Evolutionary conservation across 106 monocot genomes (phyloP).

Genomic region (Agapanthus africanus): DNA sequence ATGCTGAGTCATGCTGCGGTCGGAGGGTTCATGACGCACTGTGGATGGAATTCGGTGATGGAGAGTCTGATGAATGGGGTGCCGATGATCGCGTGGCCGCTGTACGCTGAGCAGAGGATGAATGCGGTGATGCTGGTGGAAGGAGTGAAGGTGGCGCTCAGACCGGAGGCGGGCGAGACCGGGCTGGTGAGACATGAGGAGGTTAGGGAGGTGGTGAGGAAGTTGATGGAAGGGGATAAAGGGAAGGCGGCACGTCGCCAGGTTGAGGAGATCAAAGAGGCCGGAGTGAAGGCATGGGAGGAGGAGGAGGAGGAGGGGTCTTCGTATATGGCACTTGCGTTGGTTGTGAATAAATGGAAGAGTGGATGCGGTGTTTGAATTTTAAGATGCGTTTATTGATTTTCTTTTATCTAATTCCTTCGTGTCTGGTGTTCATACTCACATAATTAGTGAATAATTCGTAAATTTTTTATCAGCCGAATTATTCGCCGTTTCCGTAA

Average conservation of each 20-base stretch:
- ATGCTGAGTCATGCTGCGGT: conserved; percentile 30
- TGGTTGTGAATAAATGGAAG: conserved; percentile 17
- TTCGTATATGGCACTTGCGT: not conserved
- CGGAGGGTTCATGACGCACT: no score
- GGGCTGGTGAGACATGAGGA: conserved; percentile 10
- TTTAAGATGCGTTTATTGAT: no score
- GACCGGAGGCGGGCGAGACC: not conserved
- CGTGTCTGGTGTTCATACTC: no score
- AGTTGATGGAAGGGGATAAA: conserved; percentile 25
- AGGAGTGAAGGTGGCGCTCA: conserved; percentile 22
- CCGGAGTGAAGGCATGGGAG: not conserved
- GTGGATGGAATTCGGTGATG: conserved; percentile 72
- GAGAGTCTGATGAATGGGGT: conserved; percentile 41
- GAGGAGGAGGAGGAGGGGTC: conserved; percentile 3
- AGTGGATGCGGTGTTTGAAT: not conserved
- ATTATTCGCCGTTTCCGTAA: no score
- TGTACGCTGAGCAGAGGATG: conserved; percentile 57
- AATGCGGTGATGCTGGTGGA: conserved; percentile 50
- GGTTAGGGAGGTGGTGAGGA: conserved; percentile 14
- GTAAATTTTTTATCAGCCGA: no score
- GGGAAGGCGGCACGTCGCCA: not conserved
- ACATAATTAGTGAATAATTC: no score
- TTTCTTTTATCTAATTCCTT: no score
- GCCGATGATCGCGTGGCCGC: no score
- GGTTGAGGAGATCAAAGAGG: conserved; percentile 9